phyloP scores from a whole-genome alignment of 208 protist species.

The Trypanosoma platydactyli region DNA sequence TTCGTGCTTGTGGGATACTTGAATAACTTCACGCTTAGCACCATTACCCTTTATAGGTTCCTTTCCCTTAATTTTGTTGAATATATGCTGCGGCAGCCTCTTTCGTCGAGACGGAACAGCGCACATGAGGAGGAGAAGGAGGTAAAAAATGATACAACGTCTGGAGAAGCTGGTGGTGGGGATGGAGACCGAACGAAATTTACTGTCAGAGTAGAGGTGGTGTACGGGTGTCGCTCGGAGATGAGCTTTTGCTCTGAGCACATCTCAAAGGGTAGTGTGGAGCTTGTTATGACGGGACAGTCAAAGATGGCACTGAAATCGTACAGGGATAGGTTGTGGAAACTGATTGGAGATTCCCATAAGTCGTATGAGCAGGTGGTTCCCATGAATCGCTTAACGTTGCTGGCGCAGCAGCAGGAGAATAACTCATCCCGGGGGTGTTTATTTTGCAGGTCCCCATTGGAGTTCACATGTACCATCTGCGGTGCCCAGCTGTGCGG shows the following conservation, averaged over 20 bases:
- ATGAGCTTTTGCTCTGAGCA: conserved; percentile 76
- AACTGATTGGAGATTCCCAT: conserved; percentile 34
- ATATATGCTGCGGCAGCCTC: conserved; percentile 56
- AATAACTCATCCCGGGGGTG: conserved; percentile 30
- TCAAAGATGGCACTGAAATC: conserved; percentile 48
- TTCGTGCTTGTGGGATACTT: conserved; percentile 70
- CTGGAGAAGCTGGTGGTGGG: background rate
- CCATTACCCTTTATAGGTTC: conserved; percentile 51
- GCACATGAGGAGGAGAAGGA: background rate
- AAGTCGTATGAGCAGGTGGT: conserved; percentile 43
- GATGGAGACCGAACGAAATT: conserved; percentile 7
- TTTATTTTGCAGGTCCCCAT: conserved; percentile 43
- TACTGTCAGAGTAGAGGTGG: conserved; percentile 61
- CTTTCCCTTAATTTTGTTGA: conserved; percentile 74
- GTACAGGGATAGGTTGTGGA: conserved; percentile 65
- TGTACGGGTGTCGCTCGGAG: conserved; percentile 79
- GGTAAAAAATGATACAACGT: background rate
- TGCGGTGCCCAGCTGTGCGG: conserved; percentile 78
- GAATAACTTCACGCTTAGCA: conserved; percentile 51
- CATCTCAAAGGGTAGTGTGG: conserved; percentile 55
- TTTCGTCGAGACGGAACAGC: conserved; percentile 2
- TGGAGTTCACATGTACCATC: conserved; percentile 62
- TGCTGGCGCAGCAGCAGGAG: conserved; percentile 12
- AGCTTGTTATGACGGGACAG: conserved; percentile 42
- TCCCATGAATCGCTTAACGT: conserved; percentile 27